These are phyloP conservation scores for Batkoa obscura DNA, from an alignment of 371 early-diverging fungal genomes.

Conservation along the genomic window DNA sequence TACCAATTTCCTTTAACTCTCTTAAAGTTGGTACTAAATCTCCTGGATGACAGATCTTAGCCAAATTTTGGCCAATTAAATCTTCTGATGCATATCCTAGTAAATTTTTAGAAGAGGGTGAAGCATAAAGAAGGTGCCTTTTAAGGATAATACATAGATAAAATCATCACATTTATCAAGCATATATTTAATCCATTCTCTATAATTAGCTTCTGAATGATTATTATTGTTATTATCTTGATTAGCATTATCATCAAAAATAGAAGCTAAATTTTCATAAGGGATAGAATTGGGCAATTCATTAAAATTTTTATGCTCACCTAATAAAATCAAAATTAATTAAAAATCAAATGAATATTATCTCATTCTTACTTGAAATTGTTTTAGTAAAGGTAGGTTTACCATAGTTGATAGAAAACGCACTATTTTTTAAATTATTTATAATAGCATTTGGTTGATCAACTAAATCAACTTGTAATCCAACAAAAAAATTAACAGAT, in stretches of 20 bases:
- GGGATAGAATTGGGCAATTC: no score
- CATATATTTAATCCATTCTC: slow-evolving; percentile 19
- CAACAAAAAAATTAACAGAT: slow-evolving; percentile 31
- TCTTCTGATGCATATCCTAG: slow-evolving; percentile 31
- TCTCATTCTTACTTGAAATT: neutral
- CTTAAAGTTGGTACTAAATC: slow-evolving; percentile 41
- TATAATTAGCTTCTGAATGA: slow-evolving; percentile 7
- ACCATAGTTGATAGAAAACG: slow-evolving; percentile 32
- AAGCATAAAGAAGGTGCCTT: slow-evolving; percentile 40
- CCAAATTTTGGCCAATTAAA: slow-evolving; percentile 27
- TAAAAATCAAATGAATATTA: no score
- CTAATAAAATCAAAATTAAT: no score
- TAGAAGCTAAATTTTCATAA: no score
- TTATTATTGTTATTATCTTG: no score
- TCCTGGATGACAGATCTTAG: slow-evolving; percentile 36
- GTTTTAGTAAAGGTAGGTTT: slow-evolving; percentile 15
- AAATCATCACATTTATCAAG: slow-evolving; percentile 27
- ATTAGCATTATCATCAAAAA: no score
- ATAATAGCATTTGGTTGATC: slow-evolving; percentile 48
- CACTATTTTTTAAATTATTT: slow-evolving; percentile 30
- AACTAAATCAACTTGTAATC: slow-evolving; percentile 42
- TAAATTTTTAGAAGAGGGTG: slow-evolving; percentile 20
- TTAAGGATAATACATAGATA: slow-evolving; percentile 35
- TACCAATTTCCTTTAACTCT: slow-evolving; percentile 23
- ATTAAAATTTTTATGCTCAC: no score